phyloP scores from a whole-genome alignment of 2,329 filamentous ascomycete genomes.

The Colletotrichum tofieldiae region DNA sequence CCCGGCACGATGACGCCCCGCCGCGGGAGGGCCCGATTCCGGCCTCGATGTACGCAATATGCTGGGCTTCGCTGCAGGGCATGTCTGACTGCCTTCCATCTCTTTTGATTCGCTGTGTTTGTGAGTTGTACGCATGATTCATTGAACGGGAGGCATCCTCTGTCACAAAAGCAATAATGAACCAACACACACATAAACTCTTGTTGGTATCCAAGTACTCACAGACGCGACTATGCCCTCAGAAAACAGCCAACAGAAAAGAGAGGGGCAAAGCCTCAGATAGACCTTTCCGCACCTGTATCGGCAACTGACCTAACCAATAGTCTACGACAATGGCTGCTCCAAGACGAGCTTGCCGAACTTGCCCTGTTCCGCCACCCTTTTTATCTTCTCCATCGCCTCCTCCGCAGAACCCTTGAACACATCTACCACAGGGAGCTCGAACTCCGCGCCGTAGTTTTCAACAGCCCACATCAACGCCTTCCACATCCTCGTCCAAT shows the following conservation, averaged over 20 bases:
- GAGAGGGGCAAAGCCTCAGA: too few relatives aligned
- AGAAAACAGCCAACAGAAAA: too few relatives aligned
- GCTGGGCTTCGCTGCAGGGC: not conserved
- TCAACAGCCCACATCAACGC: constrained; percentile 11
- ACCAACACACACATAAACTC: too few relatives aligned
- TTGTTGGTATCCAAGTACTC: too few relatives aligned
- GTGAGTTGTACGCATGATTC: not conserved
- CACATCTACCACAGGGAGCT: not conserved
- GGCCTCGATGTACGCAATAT: not conserved
- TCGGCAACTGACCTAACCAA: too few relatives aligned
- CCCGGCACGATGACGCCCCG: constrained; percentile 20
- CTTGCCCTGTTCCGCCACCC: constrained; percentile 12
- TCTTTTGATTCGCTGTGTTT: not conserved
- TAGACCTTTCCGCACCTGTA: too few relatives aligned
- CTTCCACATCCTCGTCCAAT: not conserved
- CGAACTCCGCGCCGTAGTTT: constrained; percentile 2
- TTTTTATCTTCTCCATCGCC: constrained; percentile 3
- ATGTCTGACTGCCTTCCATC: not conserved
- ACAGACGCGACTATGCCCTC: too few relatives aligned
- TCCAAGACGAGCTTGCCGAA: constrained; percentile 23
- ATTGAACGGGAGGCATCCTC: too few relatives aligned
- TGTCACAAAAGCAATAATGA: too few relatives aligned
- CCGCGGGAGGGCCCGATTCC: constrained; percentile 35
- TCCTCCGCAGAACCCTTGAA: constrained; percentile 14
- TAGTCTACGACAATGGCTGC: not conserved